These are phyloP conservation scores for Jasminum sambac DNA, from an alignment of 257 asterid species.

Conservation along the genomic window DNA sequence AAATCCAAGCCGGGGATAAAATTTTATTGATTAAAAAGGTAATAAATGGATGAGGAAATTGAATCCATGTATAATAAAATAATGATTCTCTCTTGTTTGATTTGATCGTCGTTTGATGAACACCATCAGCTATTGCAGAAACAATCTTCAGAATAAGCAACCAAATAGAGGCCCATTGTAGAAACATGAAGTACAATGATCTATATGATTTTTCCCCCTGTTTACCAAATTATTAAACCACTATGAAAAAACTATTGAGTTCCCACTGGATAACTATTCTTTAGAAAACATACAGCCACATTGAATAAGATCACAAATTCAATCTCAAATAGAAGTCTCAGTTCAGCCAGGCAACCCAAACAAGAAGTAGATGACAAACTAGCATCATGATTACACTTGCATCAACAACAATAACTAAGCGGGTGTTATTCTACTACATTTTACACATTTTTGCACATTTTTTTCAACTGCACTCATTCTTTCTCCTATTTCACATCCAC, in stretches of 20 bases:
- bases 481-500: too few species aligned
- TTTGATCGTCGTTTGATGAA: constrained; percentile 1
- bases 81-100: constrained; percentile 1
- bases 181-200: not conserved
- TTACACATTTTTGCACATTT: too few species aligned
- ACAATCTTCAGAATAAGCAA: not conserved
- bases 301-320: constrained; percentile 1
- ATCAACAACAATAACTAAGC: not conserved
- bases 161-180: not conserved
- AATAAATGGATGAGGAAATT: not conserved
- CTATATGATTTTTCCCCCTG: not conserved
- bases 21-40: too few species aligned
- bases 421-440: too few species aligned
- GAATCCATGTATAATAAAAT: not conserved
- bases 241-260: not conserved
- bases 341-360: constrained; percentile 6
- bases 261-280: not conserved
- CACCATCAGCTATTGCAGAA: constrained; percentile 10
- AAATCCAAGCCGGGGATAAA: too few species aligned
- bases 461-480: too few species aligned
- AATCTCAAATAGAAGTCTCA: not conserved
- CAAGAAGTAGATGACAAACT: constrained; percentile 18
- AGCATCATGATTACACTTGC: not conserved
- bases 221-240: constrained; percentile 4
- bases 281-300: constrained; percentile 10